Conservation (phyloP, 2,329 filamentous ascomycete genomes). For the Paracoccidioides brasiliensis region DNA sequence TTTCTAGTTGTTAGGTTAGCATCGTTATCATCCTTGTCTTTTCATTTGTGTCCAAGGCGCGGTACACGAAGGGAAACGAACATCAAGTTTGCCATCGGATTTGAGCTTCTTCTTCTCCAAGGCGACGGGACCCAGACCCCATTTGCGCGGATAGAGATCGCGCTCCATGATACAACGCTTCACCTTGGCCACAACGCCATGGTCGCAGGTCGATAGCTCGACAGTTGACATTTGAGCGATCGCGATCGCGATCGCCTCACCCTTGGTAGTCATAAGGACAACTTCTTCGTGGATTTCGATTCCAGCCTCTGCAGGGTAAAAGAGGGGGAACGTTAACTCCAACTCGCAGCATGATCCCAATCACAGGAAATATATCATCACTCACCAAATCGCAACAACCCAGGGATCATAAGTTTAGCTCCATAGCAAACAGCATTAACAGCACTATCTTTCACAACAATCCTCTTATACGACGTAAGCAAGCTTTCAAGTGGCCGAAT, state of each 20-base stretch:
- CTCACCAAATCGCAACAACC: conserved; percentile 78
- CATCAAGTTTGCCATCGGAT: conserved; percentile 89
- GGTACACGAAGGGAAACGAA: conserved; percentile 24
- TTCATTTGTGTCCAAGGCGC: background rate
- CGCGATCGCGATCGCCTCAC: conserved; percentile 90
- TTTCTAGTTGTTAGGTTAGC: conserved; percentile 46
- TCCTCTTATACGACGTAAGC: conserved; percentile 83
- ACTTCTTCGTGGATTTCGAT: conserved; percentile 95
- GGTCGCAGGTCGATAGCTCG: conserved; percentile 91
- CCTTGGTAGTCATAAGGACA: conserved; percentile 97
- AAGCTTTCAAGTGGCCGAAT: conserved; percentile 89
- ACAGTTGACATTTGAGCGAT: conserved; percentile 98
- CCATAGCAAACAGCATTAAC: conserved; percentile 98
- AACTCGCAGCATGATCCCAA: background rate
- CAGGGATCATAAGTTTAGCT: conserved; percentile 97
- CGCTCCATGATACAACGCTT: conserved; percentile 99
- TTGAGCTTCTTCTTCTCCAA: conserved; percentile 99
- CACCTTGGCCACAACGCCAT: conserved; percentile 95
- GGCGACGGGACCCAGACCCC: conserved; percentile 88
- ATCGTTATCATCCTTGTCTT: background rate
- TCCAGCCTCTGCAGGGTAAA: conserved; percentile 50
- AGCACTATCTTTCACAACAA: conserved; percentile 92
- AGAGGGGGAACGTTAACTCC: conserved; percentile 7
- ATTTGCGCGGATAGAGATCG: conserved; percentile 89
- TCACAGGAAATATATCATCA: conserved; percentile 9